Percentiles rank a stretch among this genome's conserved stretches.
These are phyloP conservation scores for Fusarium nanum DNA, from an alignment of 2,329 filamentous ascomycete species.

Conservation along the genomic window DNA sequence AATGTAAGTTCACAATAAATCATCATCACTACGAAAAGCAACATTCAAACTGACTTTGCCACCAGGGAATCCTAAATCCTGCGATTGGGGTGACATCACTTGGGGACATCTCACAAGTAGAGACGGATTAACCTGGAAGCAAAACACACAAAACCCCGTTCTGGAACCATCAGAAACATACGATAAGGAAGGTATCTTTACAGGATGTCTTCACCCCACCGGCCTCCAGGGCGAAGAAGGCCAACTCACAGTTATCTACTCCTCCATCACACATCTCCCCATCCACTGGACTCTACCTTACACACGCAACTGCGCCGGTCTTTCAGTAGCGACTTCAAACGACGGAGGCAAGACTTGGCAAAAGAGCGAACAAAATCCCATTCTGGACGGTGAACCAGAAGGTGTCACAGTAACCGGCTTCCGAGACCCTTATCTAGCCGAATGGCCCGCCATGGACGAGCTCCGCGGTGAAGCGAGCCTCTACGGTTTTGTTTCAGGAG, in stretches of 20 bases:
- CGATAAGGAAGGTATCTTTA: slow-evolving; percentile 64
- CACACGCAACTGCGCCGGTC: slow-evolving; percentile 55
- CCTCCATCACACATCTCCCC: slow-evolving; percentile 50
- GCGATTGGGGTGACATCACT: slow-evolving; percentile 55
- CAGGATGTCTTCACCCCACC: slow-evolving; percentile 61
- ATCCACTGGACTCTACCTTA: slow-evolving; percentile 55
- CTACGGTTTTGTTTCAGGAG: slow-evolving; percentile 62
- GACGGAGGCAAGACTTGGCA: slow-evolving; percentile 53
- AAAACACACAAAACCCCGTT: slow-evolving; percentile 50
- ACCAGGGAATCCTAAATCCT: slow-evolving; percentile 52
- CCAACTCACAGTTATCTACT: slow-evolving; percentile 51
- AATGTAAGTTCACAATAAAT: slow-evolving; percentile 20
- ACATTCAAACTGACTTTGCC: background rate
- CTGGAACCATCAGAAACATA: slow-evolving; percentile 55
- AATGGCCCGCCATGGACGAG: slow-evolving; percentile 47
- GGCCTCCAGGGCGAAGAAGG: slow-evolving; percentile 57
- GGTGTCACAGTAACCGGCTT: slow-evolving; percentile 48
- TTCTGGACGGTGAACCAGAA: slow-evolving; percentile 48
- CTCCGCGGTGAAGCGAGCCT: slow-evolving; percentile 46
- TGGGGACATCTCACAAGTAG: slow-evolving; percentile 64
- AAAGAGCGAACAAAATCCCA: slow-evolving; percentile 48
- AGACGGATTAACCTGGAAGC: slow-evolving; percentile 57
- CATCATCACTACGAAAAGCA: background rate
- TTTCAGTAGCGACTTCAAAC: slow-evolving; percentile 54
- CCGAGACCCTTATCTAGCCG: slow-evolving; percentile 50